These are phyloP conservation scores for Helenozyma baotianmanensis DNA, from an alignment of 805 yeast species.

Conservation along the genomic window DNA sequence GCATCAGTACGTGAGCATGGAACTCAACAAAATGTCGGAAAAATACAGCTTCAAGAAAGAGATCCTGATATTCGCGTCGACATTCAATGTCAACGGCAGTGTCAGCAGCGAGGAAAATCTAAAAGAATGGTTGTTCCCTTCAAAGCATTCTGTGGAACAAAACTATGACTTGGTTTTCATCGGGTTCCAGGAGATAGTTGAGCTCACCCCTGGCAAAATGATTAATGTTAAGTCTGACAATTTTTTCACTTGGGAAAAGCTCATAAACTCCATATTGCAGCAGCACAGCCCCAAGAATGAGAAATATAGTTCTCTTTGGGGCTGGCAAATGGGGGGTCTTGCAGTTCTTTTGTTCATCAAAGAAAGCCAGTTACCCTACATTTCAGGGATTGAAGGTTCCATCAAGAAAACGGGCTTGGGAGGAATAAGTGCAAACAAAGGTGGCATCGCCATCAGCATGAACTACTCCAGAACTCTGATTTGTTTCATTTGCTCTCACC, in stretches of 20 bases:
- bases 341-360: slow-evolving; percentile 65
- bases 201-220: slow-evolving; percentile 78
- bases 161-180: slow-evolving; percentile 69
- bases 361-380: slow-evolving; percentile 44
- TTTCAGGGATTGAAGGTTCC: slow-evolving; percentile 63
- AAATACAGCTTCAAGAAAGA: slow-evolving; percentile 40
- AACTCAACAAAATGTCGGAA: slow-evolving; percentile 33
- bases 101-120: slow-evolving; percentile 38
- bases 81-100: slow-evolving; percentile 53
- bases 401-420: slow-evolving; percentile 90
- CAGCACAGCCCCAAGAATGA: slow-evolving; percentile 25
- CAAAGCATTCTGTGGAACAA: slow-evolving; percentile 22
- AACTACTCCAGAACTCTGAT: slow-evolving; percentile 61
- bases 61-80: slow-evolving; percentile 42
- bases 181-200: slow-evolving; percentile 87
- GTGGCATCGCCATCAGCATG: slow-evolving; percentile 72
- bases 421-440: slow-evolving; percentile 81
- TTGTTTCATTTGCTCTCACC: slow-evolving; percentile 79
- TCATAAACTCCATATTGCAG: slow-evolving; percentile 47
- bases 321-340: slow-evolving; percentile 84
- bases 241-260: slow-evolving; percentile 60
- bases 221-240: slow-evolving; percentile 67
- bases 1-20: slow-evolving; percentile 46
- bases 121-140: slow-evolving; percentile 43
- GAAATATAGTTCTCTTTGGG: slow-evolving; percentile 58